phyloP scores from a whole-genome alignment of 1,284 basidiomycete species.

The Moesziomyces parantarcticus region DNA sequence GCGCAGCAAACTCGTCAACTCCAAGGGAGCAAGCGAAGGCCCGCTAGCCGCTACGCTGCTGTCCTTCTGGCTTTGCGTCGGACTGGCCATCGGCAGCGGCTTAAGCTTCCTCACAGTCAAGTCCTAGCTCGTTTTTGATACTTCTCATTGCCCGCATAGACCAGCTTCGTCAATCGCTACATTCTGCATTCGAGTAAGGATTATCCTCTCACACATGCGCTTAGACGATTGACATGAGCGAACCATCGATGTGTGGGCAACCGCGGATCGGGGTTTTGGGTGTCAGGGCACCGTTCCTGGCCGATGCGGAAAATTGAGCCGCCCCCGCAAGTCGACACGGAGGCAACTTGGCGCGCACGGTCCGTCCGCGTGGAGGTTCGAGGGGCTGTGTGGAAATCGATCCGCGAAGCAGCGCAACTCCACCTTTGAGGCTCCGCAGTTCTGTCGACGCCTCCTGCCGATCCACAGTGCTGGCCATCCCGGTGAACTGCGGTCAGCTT shows the following conservation, averaged over 20 bases:
- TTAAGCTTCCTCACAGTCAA: slow-evolving; percentile 52
- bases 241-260: neutral
- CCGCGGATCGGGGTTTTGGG: neutral
- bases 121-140: slow-evolving; percentile 8
- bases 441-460: neutral
- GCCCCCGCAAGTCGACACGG: neutral
- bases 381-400: slow-evolving; percentile 11
- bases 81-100: slow-evolving; percentile 54
- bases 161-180: neutral
- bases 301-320: neutral
- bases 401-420: slow-evolving; percentile 5
- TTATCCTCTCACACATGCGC: no score
- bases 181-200: neutral
- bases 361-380: neutral
- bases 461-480: slow-evolving; percentile 7
- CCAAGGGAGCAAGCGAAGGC: slow-evolving; percentile 37
- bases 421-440: slow-evolving; percentile 22
- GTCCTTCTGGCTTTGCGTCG: slow-evolving; percentile 61
- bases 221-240: neutral
- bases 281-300: neutral
- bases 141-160: neutral
- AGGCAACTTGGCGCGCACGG: slow-evolving; percentile 13
- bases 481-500: neutral
- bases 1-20: slow-evolving; percentile 34
- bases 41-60: slow-evolving; percentile 54